These are phyloP conservation scores for Boehmeria nivea DNA, from an alignment of 306 rosid genomes.

Conservation along the genomic window DNA sequence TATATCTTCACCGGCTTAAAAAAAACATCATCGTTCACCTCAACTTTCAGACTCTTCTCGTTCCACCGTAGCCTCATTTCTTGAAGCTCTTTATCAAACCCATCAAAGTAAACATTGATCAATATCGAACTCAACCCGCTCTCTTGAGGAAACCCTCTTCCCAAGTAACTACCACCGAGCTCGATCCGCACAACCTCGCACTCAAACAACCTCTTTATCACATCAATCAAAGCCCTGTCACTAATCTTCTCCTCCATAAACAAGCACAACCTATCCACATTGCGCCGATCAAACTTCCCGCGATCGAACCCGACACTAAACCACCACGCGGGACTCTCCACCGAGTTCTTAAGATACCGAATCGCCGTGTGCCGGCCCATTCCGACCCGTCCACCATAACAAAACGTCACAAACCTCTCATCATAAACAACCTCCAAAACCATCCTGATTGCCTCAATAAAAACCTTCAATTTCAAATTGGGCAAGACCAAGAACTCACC, in stretches of 20 bases:
- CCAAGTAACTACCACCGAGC: constrained; percentile 49
- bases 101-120: constrained; percentile 66
- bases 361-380: constrained; percentile 66
- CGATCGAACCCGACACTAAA: constrained; percentile 32
- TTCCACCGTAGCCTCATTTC: constrained; percentile 50
- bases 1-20: constrained; percentile 77
- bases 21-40: constrained; percentile 30
- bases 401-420: constrained; percentile 47
- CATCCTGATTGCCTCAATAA: constrained; percentile 64
- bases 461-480: constrained; percentile 71
- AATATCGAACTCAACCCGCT: constrained; percentile 61
- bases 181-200: constrained; percentile 35
- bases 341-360: constrained; percentile 58
- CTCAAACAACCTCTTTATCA: constrained; percentile 44
- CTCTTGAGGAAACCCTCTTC: constrained; percentile 85
- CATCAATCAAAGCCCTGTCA: constrained; percentile 29
- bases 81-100: constrained; percentile 75
- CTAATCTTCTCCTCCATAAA: constrained; percentile 40
- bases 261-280: constrained; percentile 47
- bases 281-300: constrained; percentile 27
- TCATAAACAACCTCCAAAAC: constrained; percentile 49
- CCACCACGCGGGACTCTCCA: constrained; percentile 57
- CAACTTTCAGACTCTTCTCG: constrained; percentile 15
- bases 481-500: constrained; percentile 55
- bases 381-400: constrained; percentile 57